Conservation (phyloP, 2,329 filamentous ascomycete genomes). For the Colletotrichum sp. region DNA sequence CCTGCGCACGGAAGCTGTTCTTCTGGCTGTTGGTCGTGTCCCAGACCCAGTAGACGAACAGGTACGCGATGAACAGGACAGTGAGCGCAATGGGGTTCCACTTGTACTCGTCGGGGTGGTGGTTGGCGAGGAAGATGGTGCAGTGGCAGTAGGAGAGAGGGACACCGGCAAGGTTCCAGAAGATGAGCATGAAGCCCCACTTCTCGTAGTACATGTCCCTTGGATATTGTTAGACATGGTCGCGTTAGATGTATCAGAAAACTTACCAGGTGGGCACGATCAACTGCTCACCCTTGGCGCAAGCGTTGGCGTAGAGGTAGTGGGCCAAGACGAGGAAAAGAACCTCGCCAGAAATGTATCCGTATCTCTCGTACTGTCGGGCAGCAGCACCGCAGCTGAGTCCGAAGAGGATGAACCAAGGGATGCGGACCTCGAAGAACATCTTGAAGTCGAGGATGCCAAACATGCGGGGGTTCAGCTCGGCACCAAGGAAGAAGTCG, state of each 20-base stretch:
- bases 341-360: constrained; percentile 86
- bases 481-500: constrained; percentile 93
- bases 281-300: constrained; percentile 89
- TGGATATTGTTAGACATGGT: neutral
- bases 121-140: constrained; percentile 87
- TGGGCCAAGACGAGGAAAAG: constrained; percentile 86
- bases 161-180: constrained; percentile 95
- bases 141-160: constrained; percentile 93
- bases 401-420: constrained; percentile 90
- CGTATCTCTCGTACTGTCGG: constrained; percentile 83
- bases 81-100: constrained; percentile 75
- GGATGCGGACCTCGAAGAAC: constrained; percentile 93
- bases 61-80: constrained; percentile 72
- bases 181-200: constrained; percentile 97
- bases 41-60: constrained; percentile 90
- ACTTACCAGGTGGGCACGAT: constrained; percentile 80
- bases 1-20: constrained; percentile 85
- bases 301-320: constrained; percentile 91
- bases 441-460: constrained; percentile 92
- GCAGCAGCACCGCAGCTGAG: constrained; percentile 78
- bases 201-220: constrained; percentile 96
- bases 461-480: constrained; percentile 82
- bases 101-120: constrained; percentile 76
- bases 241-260: neutral
- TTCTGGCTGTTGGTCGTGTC: constrained; percentile 93